Base-by-base conservation (phyloP, 805 yeast genomes). In the Schizosaccharomyces octosporus region DNA sequence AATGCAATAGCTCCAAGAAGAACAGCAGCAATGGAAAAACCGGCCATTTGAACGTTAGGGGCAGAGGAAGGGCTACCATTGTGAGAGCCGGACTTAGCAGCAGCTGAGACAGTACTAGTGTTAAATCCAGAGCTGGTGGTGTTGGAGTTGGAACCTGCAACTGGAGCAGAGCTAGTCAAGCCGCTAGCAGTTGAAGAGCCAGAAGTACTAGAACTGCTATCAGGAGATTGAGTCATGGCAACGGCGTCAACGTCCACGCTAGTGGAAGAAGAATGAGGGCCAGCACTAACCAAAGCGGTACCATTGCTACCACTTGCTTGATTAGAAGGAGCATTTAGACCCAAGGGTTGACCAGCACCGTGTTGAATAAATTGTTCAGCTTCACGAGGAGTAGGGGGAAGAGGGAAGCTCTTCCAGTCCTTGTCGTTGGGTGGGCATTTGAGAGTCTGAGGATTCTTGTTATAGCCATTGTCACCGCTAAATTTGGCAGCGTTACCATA, bases 401-500 rank as follows among this genome's bases (percentile, higher is more conserved):
- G 62, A 24, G 69, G 58, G 57, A 64, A 61, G 32, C 63, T 64
- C 48, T 64, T 64, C 63, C 69, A 66, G 59, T 62, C 55, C n/a
- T 60, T 63, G 19, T 63, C 64, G 62, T 72, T 69, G 19, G 62
- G 60, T 15, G 72, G 70, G 61, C 69, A 66, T 15, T 62, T 60
- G 17, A 67, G 51, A 45, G 63, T 59, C 27, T 59, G 31, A 62
- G 62, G 62, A 61, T 54, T 55, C 58, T 66, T 42, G 31, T 61
- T 64, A 62, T 63, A 64, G 36, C 59, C 64, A 36, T 65, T 65
- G 59, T 63, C 62, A 42, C 66, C 66, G 32, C 61, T 7, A 29
- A 70, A 67, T 51, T 67, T 64, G 27, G 66, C 55, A 62, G 72
- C 79, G 48, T 75, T 69, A 63, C 76, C 71, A 65, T 79, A 81